Percentiles rank a stretch among this genome's conserved stretches.
phyloP scores from a whole-genome alignment of 805 yeast species.

The Wickerhamomyces hampshirensis region DNA sequence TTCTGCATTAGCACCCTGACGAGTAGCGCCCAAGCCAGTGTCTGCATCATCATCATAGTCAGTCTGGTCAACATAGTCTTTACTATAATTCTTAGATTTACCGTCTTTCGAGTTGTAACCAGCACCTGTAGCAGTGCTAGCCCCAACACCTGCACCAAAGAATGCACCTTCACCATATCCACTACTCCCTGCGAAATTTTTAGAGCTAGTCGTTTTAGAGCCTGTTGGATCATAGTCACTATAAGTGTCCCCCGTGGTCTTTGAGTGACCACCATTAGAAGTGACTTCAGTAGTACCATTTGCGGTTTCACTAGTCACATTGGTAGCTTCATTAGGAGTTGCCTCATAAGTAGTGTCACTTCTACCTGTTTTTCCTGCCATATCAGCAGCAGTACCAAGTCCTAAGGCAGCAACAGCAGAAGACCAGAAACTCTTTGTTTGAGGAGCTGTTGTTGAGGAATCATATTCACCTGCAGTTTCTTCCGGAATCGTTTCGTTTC shows the following conservation, averaged over 20 bases:
- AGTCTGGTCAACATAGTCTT: not conserved
- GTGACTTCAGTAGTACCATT: not conserved
- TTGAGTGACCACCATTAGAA: conserved; percentile 5
- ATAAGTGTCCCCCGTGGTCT: conserved; percentile 1
- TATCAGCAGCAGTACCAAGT: conserved; percentile 8
- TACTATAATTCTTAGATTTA: not conserved
- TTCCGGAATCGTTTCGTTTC: not conserved
- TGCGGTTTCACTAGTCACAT: not conserved
- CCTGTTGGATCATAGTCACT: no score
- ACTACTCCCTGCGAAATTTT: no score
- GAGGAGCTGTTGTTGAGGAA: not conserved
- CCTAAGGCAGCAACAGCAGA: conserved; percentile 14
- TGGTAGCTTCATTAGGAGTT: conserved; percentile 1
- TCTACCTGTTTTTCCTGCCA: not conserved
- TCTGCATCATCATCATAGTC: conserved; percentile 7
- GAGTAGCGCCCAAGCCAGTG: conserved; percentile 16
- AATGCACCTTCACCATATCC: not conserved
- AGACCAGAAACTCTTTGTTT: conserved; percentile 7
- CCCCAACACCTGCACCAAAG: not conserved
- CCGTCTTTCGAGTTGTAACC: not conserved
- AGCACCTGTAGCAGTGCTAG: not conserved
- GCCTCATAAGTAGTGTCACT: conserved; percentile 1
- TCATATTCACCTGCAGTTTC: not conserved
- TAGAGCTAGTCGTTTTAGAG: no score
- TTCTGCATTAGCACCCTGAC: conserved; percentile 12